These are phyloP conservation scores for Candida adriatica DNA, from an alignment of 805 yeast genomes.

Conservation along the genomic window DNA sequence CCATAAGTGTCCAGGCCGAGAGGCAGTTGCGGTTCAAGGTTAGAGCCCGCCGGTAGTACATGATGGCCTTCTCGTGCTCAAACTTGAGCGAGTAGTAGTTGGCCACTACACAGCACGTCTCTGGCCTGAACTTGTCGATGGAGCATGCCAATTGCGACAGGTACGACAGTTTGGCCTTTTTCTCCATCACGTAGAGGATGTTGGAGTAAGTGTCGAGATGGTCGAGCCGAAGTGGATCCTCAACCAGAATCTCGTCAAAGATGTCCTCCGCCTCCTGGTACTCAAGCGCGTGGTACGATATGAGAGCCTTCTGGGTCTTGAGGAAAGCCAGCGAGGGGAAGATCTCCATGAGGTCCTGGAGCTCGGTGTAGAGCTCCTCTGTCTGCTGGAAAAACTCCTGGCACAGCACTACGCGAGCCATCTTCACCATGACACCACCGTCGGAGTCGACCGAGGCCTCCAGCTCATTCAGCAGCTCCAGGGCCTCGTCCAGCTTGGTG, in stretches of 20 bases:
- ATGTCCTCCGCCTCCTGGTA: constrained; percentile 71
- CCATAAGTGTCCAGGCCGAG: constrained; percentile 97
- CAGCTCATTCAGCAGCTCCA: constrained; percentile 20
- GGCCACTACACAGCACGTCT: constrained; percentile 90
- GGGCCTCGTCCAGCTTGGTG: constrained; percentile 54
- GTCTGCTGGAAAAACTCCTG: constrained; percentile 78
- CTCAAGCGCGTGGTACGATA: constrained; percentile 79
- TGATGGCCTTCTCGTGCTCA: constrained; percentile 92
- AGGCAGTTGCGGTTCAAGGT: constrained; percentile 72
- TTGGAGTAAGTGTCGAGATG: constrained; percentile 93
- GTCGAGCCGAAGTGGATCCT: constrained; percentile 83
- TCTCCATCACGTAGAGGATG: constrained; percentile 89
- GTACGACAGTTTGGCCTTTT: constrained; percentile 73
- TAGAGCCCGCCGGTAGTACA: constrained; percentile 86
- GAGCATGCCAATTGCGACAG: constrained; percentile 80
- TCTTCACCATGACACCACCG: constrained; percentile 10
- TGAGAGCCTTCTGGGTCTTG: constrained; percentile 74
- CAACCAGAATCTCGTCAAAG: constrained; percentile 65
- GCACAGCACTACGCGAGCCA: constrained; percentile 18
- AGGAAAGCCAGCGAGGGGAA: constrained; percentile 74
- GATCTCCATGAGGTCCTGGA: constrained; percentile 40
- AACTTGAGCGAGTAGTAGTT: constrained; percentile 87
- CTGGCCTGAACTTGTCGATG: constrained; percentile 84
- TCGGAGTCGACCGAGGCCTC: constrained; percentile 14
- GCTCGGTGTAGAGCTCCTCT: constrained; percentile 40